A percentile compares a stretch with the other conserved stretches of the same genome.
phyloP scores from a whole-genome alignment of 2,329 filamentous ascomycete genomes.

The Aspergillus udagawae region DNA sequence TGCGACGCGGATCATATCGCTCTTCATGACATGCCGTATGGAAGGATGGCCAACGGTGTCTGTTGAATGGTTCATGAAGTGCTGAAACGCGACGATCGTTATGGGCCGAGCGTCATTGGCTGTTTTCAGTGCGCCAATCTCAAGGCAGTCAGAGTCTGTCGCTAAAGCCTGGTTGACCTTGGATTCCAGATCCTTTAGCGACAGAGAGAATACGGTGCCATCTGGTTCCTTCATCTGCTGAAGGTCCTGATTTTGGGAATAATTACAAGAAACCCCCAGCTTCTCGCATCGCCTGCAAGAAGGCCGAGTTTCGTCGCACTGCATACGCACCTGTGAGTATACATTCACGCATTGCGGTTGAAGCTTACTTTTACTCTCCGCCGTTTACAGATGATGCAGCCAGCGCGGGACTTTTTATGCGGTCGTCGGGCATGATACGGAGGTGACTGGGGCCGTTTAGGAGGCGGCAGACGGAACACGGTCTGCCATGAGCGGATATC shows the following conservation, averaged over 20 bases:
- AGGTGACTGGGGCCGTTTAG: neutral
- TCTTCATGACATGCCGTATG: conserved; percentile 18
- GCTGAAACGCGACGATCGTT: conserved; percentile 17
- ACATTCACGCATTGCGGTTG: neutral
- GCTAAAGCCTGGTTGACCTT: conserved; percentile 10
- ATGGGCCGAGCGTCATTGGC: conserved; percentile 1
- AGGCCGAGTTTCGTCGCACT: conserved; percentile 30
- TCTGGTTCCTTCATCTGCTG: neutral
- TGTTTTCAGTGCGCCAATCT: neutral
- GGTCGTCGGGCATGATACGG: conserved; percentile 13
- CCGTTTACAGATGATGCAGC: conserved; percentile 27
- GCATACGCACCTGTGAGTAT: neutral
- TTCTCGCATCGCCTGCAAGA: conserved; percentile 22
- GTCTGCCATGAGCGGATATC: conserved; percentile 3
- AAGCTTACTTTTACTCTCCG: conserved; percentile 26
- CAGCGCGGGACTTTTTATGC: conserved; percentile 26
- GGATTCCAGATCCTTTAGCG: conserved; percentile 12
- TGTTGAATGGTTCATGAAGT: conserved; percentile 15
- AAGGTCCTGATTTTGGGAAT: conserved; percentile 1
- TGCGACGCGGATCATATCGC: conserved; percentile 23
- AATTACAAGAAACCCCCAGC: conserved; percentile 20
- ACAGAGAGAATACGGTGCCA: conserved; percentile 11
- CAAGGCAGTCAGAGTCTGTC: neutral
- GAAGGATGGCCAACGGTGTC: conserved; percentile 8
- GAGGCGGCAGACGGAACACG: conserved; percentile 6